Conservation (phyloP, 1,284 basidiomycete species). For the Pascua sp. region DNA sequence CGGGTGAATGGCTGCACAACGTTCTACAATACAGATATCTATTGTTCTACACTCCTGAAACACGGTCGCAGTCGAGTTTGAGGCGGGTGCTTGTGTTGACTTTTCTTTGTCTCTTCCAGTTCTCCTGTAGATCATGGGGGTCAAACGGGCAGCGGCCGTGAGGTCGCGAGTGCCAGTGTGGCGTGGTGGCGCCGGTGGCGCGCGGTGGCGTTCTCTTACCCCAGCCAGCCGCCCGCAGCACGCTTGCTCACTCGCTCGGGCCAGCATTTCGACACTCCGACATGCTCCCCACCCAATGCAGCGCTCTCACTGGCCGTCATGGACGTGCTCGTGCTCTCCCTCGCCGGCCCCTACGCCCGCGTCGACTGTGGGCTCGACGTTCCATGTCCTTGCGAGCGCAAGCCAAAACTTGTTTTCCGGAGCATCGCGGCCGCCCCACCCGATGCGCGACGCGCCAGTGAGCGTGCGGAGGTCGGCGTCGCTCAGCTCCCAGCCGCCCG, state of each 20-base stretch:
- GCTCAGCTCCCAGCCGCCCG: constrained; percentile 18
- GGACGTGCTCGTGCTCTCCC: not conserved
- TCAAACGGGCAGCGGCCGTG: not conserved
- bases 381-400: constrained; percentile 16
- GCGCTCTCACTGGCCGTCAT: not conserved
- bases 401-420: constrained; percentile 14
- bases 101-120: too few relatives aligned
- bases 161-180: not conserved
- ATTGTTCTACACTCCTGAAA: not conserved
- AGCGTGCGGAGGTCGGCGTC: constrained; percentile 13
- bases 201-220: not conserved
- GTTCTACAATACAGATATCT: not conserved
- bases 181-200: not conserved
- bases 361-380: constrained; percentile 12
- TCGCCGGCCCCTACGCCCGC: not conserved
- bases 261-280: not conserved
- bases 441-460: constrained; percentile 11
- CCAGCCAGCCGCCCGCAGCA: not conserved
- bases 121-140: too few relatives aligned
- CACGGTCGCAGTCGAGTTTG: too few relatives aligned
- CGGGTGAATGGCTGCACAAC: too few relatives aligned
- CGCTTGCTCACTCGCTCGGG: not conserved
- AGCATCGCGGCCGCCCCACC: constrained; percentile 6
- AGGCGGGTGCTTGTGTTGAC: too few relatives aligned
- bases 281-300: not conserved